Evolutionary conservation across 179 eudicot species (phyloP), one percentile per base, ranked within the genome.

Genomic region (Spinacia oleracea): DNA sequence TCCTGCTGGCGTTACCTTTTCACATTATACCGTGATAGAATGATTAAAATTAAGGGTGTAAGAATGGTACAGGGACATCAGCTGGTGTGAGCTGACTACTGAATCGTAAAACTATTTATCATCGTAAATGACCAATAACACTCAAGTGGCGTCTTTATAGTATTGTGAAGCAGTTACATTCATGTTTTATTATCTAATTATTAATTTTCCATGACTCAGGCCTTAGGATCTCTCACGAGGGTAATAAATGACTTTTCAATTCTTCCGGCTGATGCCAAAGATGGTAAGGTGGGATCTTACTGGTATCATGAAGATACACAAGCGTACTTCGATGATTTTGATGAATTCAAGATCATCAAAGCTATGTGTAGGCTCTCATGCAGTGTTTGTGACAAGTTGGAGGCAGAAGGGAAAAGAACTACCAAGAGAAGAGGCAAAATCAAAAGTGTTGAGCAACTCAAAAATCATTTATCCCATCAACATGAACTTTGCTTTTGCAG

Each of bases 361-460:
- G 94, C 92, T 25, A 92, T 94, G 97, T 92, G 97, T 83, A 91
- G 80, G 89, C 91, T 94, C 65, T 92, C 98, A 31, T 94, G 98
- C 83, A 86, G 88, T 27, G 84, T 83, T 34, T 92, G 98, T 83
- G 97, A 94, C 83, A 90, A 88, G 77, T 62, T 78, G 80, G 96
- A 87, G 70, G 91, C 82, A 42, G 84, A 60, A 62, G 79, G 85
- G 46, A 80, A 79, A 65, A 89, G 76, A 71, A 85, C 72, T 25
- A 70, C 89, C 25, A 92, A 82, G 80, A 88, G 91, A 81, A 85
- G 81, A 31, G 80, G 78, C 27, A 89, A 82, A 88, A 88, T 92
- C 71, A 85, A 87, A 87, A 91, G 86, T 76, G 83, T 94, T 84
- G 92, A 88, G 64, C 97, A 91, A 85, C 89, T 94, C 40, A 91